Conservation (phyloP, 2,329 filamentous ascomycete genomes). For the Cercospora sp. region DNA sequence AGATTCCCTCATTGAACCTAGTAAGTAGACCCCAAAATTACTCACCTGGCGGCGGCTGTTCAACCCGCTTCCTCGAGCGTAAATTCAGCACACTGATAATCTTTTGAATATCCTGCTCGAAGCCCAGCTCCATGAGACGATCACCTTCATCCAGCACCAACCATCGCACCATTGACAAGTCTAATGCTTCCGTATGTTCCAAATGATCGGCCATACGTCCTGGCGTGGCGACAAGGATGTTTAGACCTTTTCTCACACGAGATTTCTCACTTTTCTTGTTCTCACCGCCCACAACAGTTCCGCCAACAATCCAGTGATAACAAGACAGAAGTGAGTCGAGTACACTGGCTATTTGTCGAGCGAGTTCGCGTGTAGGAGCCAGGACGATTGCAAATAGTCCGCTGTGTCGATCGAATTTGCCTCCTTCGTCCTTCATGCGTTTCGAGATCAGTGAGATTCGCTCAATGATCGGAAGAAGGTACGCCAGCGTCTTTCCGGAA, state of each 20-base stretch:
- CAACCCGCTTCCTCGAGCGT: constrained; percentile 61
- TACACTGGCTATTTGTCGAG: constrained; percentile 88
- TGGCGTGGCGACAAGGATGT: constrained; percentile 92
- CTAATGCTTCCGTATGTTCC: constrained; percentile 84
- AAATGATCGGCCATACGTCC: constrained; percentile 89
- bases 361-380: constrained; percentile 88
- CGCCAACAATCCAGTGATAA: constrained; percentile 90
- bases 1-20: neutral
- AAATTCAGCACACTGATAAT: constrained; percentile 79
- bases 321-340: constrained; percentile 83
- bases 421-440: constrained; percentile 45
- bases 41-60: constrained; percentile 54
- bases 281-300: constrained; percentile 73
- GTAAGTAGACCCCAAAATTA: neutral
- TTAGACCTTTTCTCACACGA: constrained; percentile 87
- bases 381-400: constrained; percentile 93
- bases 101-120: constrained; percentile 87
- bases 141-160: constrained; percentile 94
- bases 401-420: constrained; percentile 72
- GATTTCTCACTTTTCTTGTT: constrained; percentile 85
- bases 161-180: constrained; percentile 88
- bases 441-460: constrained; percentile 74
- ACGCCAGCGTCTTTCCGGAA: constrained; percentile 96
- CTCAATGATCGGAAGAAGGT: constrained; percentile 88
- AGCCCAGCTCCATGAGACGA: constrained; percentile 96